Base-by-base conservation (phyloP, 805 yeast genomes). In the Jamesozyma hellenica region DNA sequence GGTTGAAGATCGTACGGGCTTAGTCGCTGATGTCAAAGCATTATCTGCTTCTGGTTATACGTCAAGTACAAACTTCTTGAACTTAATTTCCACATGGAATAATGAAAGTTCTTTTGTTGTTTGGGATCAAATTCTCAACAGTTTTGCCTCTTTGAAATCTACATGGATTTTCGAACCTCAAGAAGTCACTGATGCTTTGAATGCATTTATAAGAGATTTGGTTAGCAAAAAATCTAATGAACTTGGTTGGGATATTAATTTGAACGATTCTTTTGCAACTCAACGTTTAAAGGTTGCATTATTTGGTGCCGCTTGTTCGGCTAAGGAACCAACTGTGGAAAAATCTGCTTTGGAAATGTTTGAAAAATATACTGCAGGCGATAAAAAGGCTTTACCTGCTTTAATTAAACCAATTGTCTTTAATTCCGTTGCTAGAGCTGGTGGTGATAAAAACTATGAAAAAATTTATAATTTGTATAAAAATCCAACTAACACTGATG, bases 11-110 rank as follows among this genome's bases (percentile, higher is more conserved):
- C 75, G 85, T 61, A 76, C 80, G 41, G 90, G 88, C 32, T 69
- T 81, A 49, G 81, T 82, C 35, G 82, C 88, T n/a, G 94, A 83
- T 63, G 83, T 83, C 15, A 75, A 72, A 38, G 73, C 85, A 8
- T 68, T 82, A 48, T 75, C 90, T 4, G 64, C 77, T 21, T 77
- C 90, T 15, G 92, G 92, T 25, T 71, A 72, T 50, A 74, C 79
- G 41, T 66, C 78, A 19, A 74, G 87, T 27, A 66, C 75, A 4
- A 76, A 70, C 50, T 70, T 80, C 53, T 71, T 81, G 49, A 64
- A 67, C 44, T 71, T 81, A 54, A 70, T 80, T 32, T 68, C 72
- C 41, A 66, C 70, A 14, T 78, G 86, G 84, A 68, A 71, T 32
- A 53, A 61, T 15, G 85, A 79, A 61, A 43, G 65, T 16, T 75